Evolutionary conservation across 2,329 filamentous ascomycete genomes (phyloP).

Genomic region (Xylariomycetidae sp.): DNA sequence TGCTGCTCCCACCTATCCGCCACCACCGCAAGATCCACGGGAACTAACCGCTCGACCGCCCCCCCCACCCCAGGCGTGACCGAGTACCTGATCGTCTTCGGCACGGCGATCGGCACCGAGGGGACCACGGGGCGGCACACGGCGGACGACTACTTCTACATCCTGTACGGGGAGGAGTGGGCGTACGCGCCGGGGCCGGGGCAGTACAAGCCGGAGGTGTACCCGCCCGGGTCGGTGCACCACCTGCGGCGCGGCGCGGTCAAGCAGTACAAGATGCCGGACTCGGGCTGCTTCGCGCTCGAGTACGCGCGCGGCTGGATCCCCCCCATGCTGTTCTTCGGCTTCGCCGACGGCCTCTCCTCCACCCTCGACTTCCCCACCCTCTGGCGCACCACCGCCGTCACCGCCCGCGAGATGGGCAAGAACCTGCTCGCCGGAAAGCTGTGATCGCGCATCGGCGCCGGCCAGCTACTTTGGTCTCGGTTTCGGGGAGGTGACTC

Average conservation of each 20-base stretch:
- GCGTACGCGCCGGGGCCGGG: conserved; percentile 67
- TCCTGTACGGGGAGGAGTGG: conserved; percentile 70
- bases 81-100: conserved; percentile 87
- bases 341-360: conserved; percentile 72
- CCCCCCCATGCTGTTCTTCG: conserved; percentile 86
- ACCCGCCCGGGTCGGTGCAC: conserved; percentile 63
- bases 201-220: conserved; percentile 61
- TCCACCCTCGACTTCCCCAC: conserved; percentile 84
- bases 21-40: neutral
- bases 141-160: conserved; percentile 92
- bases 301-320: conserved; percentile 88
- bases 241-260: conserved; percentile 64
- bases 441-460: too few species aligned
- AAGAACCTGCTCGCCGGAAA: conserved; percentile 65
- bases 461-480: too few species aligned
- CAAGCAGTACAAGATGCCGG: conserved; percentile 80
- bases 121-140: conserved; percentile 85
- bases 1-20: neutral
- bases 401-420: conserved; percentile 74
- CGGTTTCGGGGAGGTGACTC: too few species aligned
- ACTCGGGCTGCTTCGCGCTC: conserved; percentile 66
- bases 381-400: conserved; percentile 67
- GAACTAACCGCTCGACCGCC: neutral
- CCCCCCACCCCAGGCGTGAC: conserved; percentile 54
- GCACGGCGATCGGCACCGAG: conserved; percentile 76